Base-by-base conservation (phyloP, 2,329 filamentous ascomycete genomes). In the Nothophaeocryptopus gaeumannii region DNA sequence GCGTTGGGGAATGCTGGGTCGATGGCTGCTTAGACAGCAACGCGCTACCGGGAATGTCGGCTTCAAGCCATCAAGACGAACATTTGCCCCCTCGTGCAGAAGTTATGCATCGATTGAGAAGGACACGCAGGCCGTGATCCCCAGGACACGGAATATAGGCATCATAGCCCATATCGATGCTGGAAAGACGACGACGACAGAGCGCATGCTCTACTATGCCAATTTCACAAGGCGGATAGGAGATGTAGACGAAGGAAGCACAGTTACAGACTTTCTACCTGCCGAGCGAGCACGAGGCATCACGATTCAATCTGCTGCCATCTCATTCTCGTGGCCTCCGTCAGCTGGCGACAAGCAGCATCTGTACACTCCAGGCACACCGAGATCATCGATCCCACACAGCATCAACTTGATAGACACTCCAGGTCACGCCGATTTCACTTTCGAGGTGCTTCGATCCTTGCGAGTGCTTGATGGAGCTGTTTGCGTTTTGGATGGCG, bases 81-180 rank as follows among this genome's bases (percentile, higher is more conserved):
- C 40, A 15, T 46, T 56, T 39, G 31, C 46, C 10, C 40, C 34
- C 11, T 49, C 47, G 16, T 30, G 26, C 29, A 39, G 50, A 35
- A 44, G 39, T n/a, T 50, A 49, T 49, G 47, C 45, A 20, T 32
- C 37, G 14, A 29, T 45, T 39, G 29, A 30, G 14, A 13, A 35
- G 26, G 12, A 30, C 13, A 11, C 5, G 13, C 14, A 14, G 29
- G 40, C 31, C 36, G 26, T 15, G 31, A 44, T 47, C 30, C 16
- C 39, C 16, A 37, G 51, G 35, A 56, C 51, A 32, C 45, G 53
- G 5, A 99, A 99, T 67, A 96, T 99, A 67, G 93, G 93, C 54
- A 97, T 99, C 60, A 96, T 99, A 69, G 93, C 93, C 52, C 93
- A 99, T 70, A 96, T 99, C 58, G 93, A 97, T 83, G 93, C 93